Evolutionary conservation across 768 basidiomycete species (phyloP).

Genomic region (Zangia roseola): DNA sequence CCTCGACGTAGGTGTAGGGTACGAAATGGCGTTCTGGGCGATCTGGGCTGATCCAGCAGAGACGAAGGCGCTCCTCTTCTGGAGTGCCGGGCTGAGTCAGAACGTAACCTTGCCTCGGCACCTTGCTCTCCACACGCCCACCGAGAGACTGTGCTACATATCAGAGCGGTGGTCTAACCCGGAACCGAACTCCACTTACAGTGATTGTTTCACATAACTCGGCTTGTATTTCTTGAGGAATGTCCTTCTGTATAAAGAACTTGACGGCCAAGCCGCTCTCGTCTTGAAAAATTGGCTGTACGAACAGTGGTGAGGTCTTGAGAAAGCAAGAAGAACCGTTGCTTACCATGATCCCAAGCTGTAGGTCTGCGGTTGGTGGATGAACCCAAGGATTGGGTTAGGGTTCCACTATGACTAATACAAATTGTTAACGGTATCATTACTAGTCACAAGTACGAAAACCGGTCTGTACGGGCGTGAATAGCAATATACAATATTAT

Average conservation of each 20-base stretch:
- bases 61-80: slow-evolving; percentile 72
- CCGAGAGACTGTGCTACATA: slow-evolving; percentile 55
- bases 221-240: slow-evolving; percentile 63
- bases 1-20: slow-evolving; percentile 78
- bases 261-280: slow-evolving; percentile 66
- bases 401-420: slow-evolving; percentile 15
- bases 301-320: slow-evolving; percentile 1
- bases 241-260: slow-evolving; percentile 83
- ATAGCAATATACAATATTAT: not conserved
- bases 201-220: slow-evolving; percentile 75
- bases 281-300: slow-evolving; percentile 73
- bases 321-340: not conserved
- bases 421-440: not conserved
- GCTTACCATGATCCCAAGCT: slow-evolving; percentile 21
- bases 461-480: not conserved
- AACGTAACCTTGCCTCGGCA: slow-evolving; percentile 74
- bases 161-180: slow-evolving; percentile 5
- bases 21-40: slow-evolving; percentile 77
- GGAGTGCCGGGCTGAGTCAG: slow-evolving; percentile 65
- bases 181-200: slow-evolving; percentile 34
- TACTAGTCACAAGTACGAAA: not conserved
- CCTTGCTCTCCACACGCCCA: slow-evolving; percentile 74
- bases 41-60: slow-evolving; percentile 69
- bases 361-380: not conserved
- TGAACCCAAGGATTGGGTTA: slow-evolving; percentile 35